Conservation (phyloP, 768 basidiomycete species). For the Scleroderma citrinum region DNA sequence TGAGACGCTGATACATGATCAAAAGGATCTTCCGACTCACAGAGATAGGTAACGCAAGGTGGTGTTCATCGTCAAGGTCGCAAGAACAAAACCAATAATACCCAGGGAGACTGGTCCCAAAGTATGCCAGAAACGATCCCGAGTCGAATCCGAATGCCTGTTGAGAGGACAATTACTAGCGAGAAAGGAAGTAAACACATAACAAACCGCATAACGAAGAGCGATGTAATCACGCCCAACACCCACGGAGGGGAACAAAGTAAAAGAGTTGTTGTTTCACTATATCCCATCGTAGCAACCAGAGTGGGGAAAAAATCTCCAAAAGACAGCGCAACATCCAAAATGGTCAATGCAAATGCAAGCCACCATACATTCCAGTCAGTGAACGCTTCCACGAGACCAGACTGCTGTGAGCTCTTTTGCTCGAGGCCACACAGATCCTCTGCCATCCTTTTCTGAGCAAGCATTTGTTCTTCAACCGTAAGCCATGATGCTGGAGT, state of each 20-base stretch:
- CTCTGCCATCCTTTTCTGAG: slow-evolving; percentile 33
- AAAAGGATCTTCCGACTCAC: slow-evolving; percentile 30
- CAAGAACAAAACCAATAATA: slow-evolving; percentile 62
- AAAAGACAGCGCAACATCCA: slow-evolving; percentile 56
- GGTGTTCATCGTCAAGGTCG: slow-evolving; percentile 58
- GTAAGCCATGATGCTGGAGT: slow-evolving; percentile 38
- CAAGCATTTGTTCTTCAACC: slow-evolving; percentile 19
- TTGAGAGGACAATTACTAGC: too few relatives aligned
- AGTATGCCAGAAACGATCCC: slow-evolving; percentile 73
- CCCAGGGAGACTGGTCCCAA: slow-evolving; percentile 46
- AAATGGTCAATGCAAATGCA: slow-evolving; percentile 39
- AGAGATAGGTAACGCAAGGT: slow-evolving; percentile 60
- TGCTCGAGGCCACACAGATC: slow-evolving; percentile 38
- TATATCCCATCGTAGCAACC: slow-evolving; percentile 64
- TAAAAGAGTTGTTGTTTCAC: slow-evolving; percentile 55
- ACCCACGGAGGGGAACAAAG: slow-evolving; percentile 75
- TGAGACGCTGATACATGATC: background rate
- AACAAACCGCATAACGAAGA: slow-evolving; percentile 44
- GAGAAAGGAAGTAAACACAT: background rate
- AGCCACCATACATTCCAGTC: slow-evolving; percentile 86
- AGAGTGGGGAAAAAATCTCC: slow-evolving; percentile 82
- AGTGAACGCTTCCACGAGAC: slow-evolving; percentile 26
- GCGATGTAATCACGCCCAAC: slow-evolving; percentile 51
- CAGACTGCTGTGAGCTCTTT: background rate
- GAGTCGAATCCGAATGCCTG: slow-evolving; percentile 63